A percentile compares a stretch with the other conserved stretches of the same genome.
Evolutionary conservation across 768 basidiomycete genomes (phyloP).

Genomic region (Kwoniella pini): DNA sequence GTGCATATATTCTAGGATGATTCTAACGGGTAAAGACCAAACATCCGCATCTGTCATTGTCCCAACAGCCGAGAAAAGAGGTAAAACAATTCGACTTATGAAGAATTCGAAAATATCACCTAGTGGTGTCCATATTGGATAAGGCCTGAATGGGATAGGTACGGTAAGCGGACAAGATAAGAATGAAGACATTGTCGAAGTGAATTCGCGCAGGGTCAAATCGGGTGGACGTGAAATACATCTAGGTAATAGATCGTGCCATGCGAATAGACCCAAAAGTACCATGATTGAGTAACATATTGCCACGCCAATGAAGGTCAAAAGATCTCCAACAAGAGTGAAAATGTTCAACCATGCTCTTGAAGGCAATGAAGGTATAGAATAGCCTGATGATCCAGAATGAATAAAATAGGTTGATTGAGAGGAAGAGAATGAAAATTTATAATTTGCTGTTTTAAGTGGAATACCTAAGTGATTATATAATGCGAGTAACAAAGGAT

Average conservation of each 20-base stretch:
- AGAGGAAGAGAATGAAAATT: conserved; percentile 64
- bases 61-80: conserved; percentile 72
- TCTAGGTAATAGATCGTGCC: conserved; percentile 53
- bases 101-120: conserved; percentile 62
- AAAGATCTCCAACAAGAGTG: conserved; percentile 14
- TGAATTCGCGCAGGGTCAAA: conserved; percentile 58
- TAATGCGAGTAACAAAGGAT: conserved; percentile 67
- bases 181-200: conserved; percentile 5
- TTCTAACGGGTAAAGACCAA: conserved; percentile 63
- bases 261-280: conserved; percentile 39
- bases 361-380: conserved; percentile 59
- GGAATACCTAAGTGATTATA: conserved; percentile 66
- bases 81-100: conserved; percentile 61
- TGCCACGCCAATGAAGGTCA: conserved; percentile 56
- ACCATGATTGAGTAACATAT: conserved; percentile 56
- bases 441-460: conserved; percentile 64
- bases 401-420: conserved; percentile 63
- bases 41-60: conserved; percentile 65
- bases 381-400: conserved; percentile 63
- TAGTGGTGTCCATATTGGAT: conserved; percentile 56
- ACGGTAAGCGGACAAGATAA: conserved; percentile 35
- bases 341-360: conserved; percentile 10
- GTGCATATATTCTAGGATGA: conserved; percentile 73
- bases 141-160: conserved; percentile 55
- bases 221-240: conserved; percentile 56